These are phyloP conservation scores for Geosmithia putterillii DNA, from an alignment of 2,329 filamentous ascomycete genomes.

Conservation along the genomic window DNA sequence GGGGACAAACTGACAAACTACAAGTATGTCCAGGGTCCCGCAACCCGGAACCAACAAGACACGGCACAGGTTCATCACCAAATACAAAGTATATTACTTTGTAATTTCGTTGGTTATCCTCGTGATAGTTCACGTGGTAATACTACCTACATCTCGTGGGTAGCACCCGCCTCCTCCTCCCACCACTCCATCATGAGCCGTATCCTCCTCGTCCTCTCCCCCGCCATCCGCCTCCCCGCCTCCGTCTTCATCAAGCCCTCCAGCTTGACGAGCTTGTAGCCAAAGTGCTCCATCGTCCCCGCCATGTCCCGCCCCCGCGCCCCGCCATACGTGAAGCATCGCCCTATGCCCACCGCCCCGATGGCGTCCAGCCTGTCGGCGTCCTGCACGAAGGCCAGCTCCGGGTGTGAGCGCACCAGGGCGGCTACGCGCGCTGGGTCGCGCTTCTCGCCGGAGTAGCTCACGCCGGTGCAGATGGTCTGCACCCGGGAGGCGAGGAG, in stretches of 20 bases:
- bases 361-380: conserved; percentile 88
- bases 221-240: conserved; percentile 38
- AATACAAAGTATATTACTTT: too few species aligned
- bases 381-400: conserved; percentile 70
- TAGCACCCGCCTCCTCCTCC: conserved; percentile 38
- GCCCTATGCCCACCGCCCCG: conserved; percentile 71
- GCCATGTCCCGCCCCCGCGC: conserved; percentile 47
- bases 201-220: conserved; percentile 39
- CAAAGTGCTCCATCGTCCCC: conserved; percentile 61
- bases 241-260: conserved; percentile 53
- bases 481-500: conserved; percentile 56
- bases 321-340: conserved; percentile 54
- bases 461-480: conserved; percentile 62
- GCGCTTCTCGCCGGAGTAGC: conserved; percentile 61
- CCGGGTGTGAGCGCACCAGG: conserved; percentile 52
- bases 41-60: too few species aligned
- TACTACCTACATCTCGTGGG: too few species aligned
- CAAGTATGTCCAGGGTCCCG: too few species aligned
- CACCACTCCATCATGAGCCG: conserved; percentile 44
- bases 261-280: conserved; percentile 59
- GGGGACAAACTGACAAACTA: too few species aligned
- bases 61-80: too few species aligned
- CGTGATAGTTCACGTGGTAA: too few species aligned
- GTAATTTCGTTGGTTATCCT: too few species aligned
- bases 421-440: conserved; percentile 46